phyloP scores from a whole-genome alignment of 257 asterid species.

The Solanum megistacrolobum region DNA sequence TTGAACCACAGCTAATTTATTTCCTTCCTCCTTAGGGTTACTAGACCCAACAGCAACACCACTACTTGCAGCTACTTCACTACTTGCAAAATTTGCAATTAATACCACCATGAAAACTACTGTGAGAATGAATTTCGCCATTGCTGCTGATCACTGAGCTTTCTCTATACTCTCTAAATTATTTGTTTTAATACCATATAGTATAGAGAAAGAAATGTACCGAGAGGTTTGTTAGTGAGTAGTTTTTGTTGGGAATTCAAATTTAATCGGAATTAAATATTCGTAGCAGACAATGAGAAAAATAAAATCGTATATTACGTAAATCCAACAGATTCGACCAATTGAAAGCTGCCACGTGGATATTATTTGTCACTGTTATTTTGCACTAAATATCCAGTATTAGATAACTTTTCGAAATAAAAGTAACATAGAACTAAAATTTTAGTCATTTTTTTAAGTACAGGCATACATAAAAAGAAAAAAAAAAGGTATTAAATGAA shows the following conservation, averaged over 20 bases:
- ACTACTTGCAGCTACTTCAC: slow-evolving; percentile 6
- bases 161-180: not conserved
- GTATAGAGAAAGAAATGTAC: too few relatives aligned
- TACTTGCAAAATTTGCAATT: slow-evolving; percentile 2
- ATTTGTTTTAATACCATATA: not conserved
- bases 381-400: too few relatives aligned
- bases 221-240: too few relatives aligned
- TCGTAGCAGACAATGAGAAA: not conserved
- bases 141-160: not conserved
- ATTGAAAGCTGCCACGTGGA: not conserved
- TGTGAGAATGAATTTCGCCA: slow-evolving; percentile 2
- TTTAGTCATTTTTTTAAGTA: not conserved
- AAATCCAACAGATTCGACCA: not conserved
- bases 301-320: not conserved
- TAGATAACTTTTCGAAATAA: not conserved
- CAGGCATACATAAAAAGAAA: not conserved
- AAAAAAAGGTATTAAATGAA: not conserved
- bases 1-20: slow-evolving; percentile 15
- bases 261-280: too few relatives aligned
- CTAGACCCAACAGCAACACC: not conserved
- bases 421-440: too few relatives aligned
- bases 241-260: too few relatives aligned
- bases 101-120: not conserved
- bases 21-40: slow-evolving; percentile 23
- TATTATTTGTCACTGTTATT: not conserved